Evolutionary conservation across 768 basidiomycete species (phyloP).

Genomic region (Galerina sulciceps): DNA sequence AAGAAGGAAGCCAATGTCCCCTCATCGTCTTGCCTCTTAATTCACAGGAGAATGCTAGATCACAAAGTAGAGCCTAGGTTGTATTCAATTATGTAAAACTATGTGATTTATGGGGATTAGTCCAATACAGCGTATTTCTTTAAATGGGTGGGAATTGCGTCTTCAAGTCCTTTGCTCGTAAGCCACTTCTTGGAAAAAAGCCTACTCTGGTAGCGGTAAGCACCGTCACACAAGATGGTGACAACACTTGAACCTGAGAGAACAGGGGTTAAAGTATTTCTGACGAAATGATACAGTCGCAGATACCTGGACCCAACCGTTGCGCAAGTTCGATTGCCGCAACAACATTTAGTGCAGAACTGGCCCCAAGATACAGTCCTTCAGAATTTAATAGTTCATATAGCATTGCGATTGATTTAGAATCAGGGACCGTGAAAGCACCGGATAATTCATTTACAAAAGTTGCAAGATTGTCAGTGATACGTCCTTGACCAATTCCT

Average conservation of each 20-base stretch:
- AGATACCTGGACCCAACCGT: constrained; percentile 78
- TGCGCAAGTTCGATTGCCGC: constrained; percentile 89
- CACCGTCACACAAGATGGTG: constrained; percentile 93
- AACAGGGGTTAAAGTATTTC: not conserved
- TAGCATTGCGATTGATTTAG: constrained; percentile 90
- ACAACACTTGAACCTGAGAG: constrained; percentile 76
- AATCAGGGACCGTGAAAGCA: constrained; percentile 85
- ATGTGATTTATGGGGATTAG: constrained; percentile 31
- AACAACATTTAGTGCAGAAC: constrained; percentile 92
- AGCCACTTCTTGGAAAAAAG: constrained; percentile 96
- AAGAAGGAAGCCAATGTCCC: constrained; percentile 67
- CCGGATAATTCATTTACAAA: constrained; percentile 81
- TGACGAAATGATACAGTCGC: constrained; percentile 6
- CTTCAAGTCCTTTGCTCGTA: constrained; percentile 72
- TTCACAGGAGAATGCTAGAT: not conserved
- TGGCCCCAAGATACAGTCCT: constrained; percentile 94
- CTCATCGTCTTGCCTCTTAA: constrained; percentile 48
- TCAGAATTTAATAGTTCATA: constrained; percentile 92
- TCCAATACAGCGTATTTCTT: constrained; percentile 91
- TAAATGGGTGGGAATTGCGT: constrained; percentile 80
- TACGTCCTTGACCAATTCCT: constrained; percentile 97
- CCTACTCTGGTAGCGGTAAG: constrained; percentile 95
- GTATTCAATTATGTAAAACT: not conserved
- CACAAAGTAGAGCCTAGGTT: not conserved
- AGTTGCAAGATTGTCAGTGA: constrained; percentile 88